Base-by-base conservation (phyloP, 164 flowering plant genomes). In the Stephania japonica region DNA sequence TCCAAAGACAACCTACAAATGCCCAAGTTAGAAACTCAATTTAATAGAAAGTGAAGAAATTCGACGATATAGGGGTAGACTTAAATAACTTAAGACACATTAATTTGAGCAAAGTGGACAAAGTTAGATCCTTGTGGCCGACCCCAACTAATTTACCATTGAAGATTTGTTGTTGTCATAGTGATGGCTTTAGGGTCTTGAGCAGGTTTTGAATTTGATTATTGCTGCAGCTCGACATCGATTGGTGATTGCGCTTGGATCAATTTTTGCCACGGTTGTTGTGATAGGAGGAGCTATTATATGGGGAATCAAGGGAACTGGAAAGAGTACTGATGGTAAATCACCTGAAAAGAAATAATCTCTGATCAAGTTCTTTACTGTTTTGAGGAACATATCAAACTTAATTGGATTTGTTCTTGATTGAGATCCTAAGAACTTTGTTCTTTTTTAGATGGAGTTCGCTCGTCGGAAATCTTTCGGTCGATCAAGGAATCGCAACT, bases 221-320 rank as follows among this genome's bases (percentile, higher is more conserved):
- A 44, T 65, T 70, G 19, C 77, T 69, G 66, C 14, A 21, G 47
- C 26, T 70, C 25, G 68, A 26, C 70, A 65, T 19, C 66, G 74
- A 24, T 32, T 78, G 50, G 42, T 18, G 24, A 43, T 74, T 19
- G 74, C 71, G 11, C 77, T 78, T 27, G 80, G 80, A 65, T 73
- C 72, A 7, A 32, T 78, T 56, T 69, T 70, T 41, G 74, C 49
- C 19, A 42, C 71, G 3, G 62, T 65, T 5, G 61, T 74, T 1
- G 80, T 78, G 19, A 65, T 78, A 53, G 70, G 27, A 42, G 77
- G 72, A 67, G 74, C 77, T 56, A 49, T 78, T 65, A 12, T 78
- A 11, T 73, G 72, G 76, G 8, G 61, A 65, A 70, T 66, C 53
- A 71, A 25, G 70, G 64, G 74, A 72, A 64, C 77, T 70, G 65